A percentile compares a stretch with the other conserved stretches of the same genome.
These are phyloP conservation scores for Epichloe elymi DNA, from an alignment of 2,329 filamentous ascomycete species.

Conservation along the genomic window DNA sequence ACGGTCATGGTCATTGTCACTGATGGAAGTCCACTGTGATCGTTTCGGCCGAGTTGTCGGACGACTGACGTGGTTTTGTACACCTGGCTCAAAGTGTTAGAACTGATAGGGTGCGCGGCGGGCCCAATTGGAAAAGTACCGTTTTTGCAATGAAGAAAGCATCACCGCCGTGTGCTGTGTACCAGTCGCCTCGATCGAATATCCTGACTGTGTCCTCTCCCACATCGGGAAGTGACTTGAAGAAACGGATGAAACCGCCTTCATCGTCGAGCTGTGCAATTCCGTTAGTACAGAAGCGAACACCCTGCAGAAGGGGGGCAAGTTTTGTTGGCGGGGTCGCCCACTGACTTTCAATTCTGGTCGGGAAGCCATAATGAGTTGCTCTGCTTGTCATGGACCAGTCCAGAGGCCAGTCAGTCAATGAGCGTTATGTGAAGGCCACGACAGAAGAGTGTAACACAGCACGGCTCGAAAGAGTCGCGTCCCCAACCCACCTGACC, in stretches of 20 bases:
- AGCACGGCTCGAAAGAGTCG: constrained; percentile 1
- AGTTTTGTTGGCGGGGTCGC: neutral
- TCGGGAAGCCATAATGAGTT: constrained; percentile 51
- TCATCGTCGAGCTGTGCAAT: constrained; percentile 74
- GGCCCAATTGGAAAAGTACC: constrained; percentile 28
- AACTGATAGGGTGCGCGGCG: neutral
- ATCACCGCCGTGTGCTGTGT: constrained; percentile 83
- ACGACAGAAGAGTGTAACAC: neutral
- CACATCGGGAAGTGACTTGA: constrained; percentile 66
- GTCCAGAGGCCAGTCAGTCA: neutral
- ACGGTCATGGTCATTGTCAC: constrained; percentile 94
- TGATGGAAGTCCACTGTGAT: constrained; percentile 74
- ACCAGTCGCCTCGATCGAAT: constrained; percentile 90
- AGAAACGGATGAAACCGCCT: constrained; percentile 91
- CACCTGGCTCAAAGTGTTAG: constrained; percentile 38
- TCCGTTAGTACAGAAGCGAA: neutral
- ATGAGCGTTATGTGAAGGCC: neutral
- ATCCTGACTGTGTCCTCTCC: constrained; percentile 70
- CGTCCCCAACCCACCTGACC: constrained; percentile 1
- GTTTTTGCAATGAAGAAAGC: constrained; percentile 71
- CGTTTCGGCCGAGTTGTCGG: constrained; percentile 72
- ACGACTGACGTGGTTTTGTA: constrained; percentile 98
- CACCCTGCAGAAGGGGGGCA: neutral
- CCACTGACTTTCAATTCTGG: constrained; percentile 53
- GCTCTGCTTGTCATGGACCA: neutral